A percentile compares a stretch with the other conserved stretches of the same genome.
Evolutionary conservation across 257 asterid species (phyloP).

Genomic region (Dorcoceras hygrometricum): DNA sequence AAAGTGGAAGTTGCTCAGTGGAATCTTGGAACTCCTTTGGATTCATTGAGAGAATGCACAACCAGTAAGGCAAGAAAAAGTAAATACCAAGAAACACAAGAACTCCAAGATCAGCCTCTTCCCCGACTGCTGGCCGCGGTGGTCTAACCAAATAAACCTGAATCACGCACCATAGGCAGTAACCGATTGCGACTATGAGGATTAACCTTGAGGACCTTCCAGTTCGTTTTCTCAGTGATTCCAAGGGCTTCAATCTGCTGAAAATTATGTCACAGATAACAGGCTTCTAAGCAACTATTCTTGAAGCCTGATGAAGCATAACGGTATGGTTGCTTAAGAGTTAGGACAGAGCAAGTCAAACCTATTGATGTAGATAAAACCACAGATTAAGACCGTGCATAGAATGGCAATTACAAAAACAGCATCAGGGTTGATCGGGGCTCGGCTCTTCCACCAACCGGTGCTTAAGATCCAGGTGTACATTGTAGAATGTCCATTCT

Average conservation of each 20-base stretch:
- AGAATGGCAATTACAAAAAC: slow-evolving; percentile 58
- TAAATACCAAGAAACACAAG: slow-evolving; percentile 57
- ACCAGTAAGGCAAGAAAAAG: slow-evolving; percentile 77
- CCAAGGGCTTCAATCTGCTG: slow-evolving; percentile 55
- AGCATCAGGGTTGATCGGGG: slow-evolving; percentile 68
- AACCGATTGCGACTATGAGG: slow-evolving; percentile 40
- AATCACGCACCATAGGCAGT: slow-evolving; percentile 76
- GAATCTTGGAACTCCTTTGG: slow-evolving; percentile 39
- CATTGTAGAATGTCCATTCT: slow-evolving; percentile 80
- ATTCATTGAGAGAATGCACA: slow-evolving; percentile 77
- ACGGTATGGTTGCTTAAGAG: neutral
- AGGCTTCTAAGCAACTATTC: slow-evolving; percentile 11
- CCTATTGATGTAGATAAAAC: slow-evolving; percentile 73
- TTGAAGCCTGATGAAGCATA: slow-evolving; percentile 4
- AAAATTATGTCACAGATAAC: neutral
- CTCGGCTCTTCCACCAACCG: slow-evolving; percentile 86
- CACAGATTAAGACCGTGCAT: slow-evolving; percentile 58
- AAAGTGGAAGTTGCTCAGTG: slow-evolving; percentile 49
- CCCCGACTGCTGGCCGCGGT: slow-evolving; percentile 83
- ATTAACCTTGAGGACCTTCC: slow-evolving; percentile 43
- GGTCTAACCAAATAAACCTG: slow-evolving; percentile 73
- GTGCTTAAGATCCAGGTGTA: slow-evolving; percentile 88
- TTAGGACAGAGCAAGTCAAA: slow-evolving; percentile 23
- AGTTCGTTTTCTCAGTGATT: slow-evolving; percentile 34
- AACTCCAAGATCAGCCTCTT: slow-evolving; percentile 91